Base-by-base conservation (phyloP, 202 grass and related monocot genomes). In the Saccharum hybrid region DNA sequence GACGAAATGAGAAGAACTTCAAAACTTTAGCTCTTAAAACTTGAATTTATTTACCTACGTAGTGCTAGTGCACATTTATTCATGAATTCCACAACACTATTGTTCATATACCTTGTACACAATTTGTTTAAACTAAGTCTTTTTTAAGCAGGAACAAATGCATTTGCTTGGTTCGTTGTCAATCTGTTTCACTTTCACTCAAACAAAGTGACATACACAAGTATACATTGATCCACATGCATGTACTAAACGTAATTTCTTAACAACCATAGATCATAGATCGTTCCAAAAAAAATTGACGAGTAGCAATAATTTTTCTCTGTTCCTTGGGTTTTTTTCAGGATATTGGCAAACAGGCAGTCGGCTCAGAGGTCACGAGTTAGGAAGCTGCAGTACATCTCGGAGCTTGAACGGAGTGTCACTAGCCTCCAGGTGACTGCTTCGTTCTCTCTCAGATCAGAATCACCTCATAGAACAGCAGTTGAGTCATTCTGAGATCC, bases 291-390 rank as follows among this genome's bases (percentile, higher is more conserved):
- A 54, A n/a, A 8, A 2, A 19, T 1, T 22, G 43, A 72, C 34
- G 34, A 63, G 16, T 52, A 28, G 1, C 40, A 28, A 21, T 72
- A 18, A 23, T 36, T 57, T 4, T 10, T 3, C 37, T 48, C 54
- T n/a, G 45, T 42, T 71, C 14, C 11, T 45, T 45, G 10, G 56
- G 16, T 78, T 83, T 72, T 38, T 75, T n/a, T 52, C 75, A 99
- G 96, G 81, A 94, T 99, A 69, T 70, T 99, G 86, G 96, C 96
- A 48, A 99, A 99, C 82, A 94, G 96, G 85, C 93, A 99, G 67
- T 99, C 96, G 45, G 96, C 96, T 46, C 96, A 99, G 85, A 87
- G 96, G 74, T 99, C 96, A 77, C 86, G 96, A 56, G 96, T 99
- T 49, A 75, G 96, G 89, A 99, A 99, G 86, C 87, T 99, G 63